phyloP scores from a whole-genome alignment of 257 asterid genomes.

The Cordia subcordata region DNA sequence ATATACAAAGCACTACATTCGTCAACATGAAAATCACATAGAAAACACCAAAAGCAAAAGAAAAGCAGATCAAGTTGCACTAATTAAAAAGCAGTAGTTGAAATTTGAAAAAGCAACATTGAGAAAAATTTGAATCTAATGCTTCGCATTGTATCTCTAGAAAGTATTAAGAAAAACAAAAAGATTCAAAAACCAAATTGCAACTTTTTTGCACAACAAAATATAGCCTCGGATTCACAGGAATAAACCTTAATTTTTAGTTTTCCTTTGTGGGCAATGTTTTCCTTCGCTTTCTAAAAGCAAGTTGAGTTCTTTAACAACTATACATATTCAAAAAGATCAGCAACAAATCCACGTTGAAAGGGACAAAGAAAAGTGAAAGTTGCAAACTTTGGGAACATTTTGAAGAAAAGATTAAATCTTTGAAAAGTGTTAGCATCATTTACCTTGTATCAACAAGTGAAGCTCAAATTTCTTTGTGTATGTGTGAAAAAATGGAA shows the following conservation, averaged over 20 bases:
- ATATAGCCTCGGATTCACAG: neutral
- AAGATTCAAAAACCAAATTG: neutral
- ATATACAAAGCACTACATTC: conserved; percentile 19
- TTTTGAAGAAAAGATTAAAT: conserved; percentile 21
- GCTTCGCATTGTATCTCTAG: conserved; percentile 5
- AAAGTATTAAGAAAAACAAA: neutral
- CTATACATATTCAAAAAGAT: neutral
- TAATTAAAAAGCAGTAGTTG: conserved; percentile 7
- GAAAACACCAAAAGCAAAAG: conserved; percentile 33
- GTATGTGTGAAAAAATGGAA: conserved; percentile 7
- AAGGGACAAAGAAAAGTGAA: conserved; percentile 8
- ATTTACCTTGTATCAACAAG: neutral
- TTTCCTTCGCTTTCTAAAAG: conserved; percentile 6
- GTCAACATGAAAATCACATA: conserved; percentile 40
- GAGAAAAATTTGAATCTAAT: conserved; percentile 10
- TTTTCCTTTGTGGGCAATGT: neutral
- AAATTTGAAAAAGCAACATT: conserved; percentile 9
- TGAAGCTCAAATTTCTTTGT: neutral
- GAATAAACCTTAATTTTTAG: neutral
- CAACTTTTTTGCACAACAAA: neutral
- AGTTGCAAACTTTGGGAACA: conserved; percentile 8
- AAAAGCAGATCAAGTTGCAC: conserved; percentile 37
- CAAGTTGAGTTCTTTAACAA: neutral
- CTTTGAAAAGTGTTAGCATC: conserved; percentile 14
- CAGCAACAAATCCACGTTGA: conserved; percentile 1